A percentile compares a stretch with the other conserved stretches of the same genome.
These are phyloP conservation scores for Paradendryphiella salina DNA, from an alignment of 2,329 filamentous ascomycete genomes.

Conservation along the genomic window DNA sequence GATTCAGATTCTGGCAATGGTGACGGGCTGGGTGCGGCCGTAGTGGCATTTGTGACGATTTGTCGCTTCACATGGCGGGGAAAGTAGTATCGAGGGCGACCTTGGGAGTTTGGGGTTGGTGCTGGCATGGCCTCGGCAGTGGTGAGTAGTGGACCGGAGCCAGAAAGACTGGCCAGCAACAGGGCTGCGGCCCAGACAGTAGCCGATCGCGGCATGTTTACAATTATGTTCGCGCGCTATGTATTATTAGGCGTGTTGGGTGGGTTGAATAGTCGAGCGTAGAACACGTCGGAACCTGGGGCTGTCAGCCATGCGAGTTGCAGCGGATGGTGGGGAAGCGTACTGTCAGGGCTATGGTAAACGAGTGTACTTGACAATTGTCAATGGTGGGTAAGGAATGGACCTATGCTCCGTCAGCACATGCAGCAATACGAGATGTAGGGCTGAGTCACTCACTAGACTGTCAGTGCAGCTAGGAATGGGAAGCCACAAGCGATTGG, in stretches of 20 bases:
- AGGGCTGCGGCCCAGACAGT: constrained; percentile 54
- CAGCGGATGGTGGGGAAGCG: constrained; percentile 11
- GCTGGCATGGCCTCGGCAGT: constrained; percentile 56
- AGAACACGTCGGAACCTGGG: constrained; percentile 22
- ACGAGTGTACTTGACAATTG: constrained; percentile 58
- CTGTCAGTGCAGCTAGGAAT: constrained; percentile 42
- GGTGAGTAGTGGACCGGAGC: constrained; percentile 51
- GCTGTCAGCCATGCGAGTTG: constrained; percentile 20
- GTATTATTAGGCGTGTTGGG: constrained; percentile 32
- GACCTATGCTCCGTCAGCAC: constrained; percentile 34
- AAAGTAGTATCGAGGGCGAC: constrained; percentile 52
- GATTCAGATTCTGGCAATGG: constrained; percentile 7
- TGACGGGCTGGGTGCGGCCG: constrained; percentile 30
- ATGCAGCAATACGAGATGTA: neutral
- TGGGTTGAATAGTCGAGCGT: constrained; percentile 18
- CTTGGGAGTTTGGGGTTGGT: constrained; percentile 39
- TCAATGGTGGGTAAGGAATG: constrained; percentile 47
- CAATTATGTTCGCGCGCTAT: constrained; percentile 36
- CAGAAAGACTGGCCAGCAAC: constrained; percentile 50
- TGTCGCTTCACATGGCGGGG: constrained; percentile 53
- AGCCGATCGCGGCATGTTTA: constrained; percentile 51
- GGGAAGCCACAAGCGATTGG: constrained; percentile 29
- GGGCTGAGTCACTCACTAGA: constrained; percentile 37
- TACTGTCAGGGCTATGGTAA: constrained; percentile 50
- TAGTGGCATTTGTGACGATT: constrained; percentile 44